Evolutionary conservation across 441 rosid genomes (phyloP), one percentile per base, ranked within the genome.

Genomic region (Metrosideros polymorpha): DNA sequence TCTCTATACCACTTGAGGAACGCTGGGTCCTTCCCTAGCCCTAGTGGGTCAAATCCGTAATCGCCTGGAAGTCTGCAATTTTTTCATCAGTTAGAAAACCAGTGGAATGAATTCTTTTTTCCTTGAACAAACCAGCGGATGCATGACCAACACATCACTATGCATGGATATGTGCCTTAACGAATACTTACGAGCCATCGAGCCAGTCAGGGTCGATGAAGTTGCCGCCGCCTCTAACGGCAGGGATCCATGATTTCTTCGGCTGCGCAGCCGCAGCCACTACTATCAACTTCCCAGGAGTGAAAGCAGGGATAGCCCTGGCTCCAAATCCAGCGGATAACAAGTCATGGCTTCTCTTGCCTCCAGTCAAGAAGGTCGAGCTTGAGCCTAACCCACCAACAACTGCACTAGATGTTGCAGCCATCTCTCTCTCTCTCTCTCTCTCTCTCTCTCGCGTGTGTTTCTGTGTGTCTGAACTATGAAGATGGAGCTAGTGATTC

Each of bases 181-280:
- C 14, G 1, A 22, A 27, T 29, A 93, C 98, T 92, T 93, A 97
- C 99, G 99, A 97, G 93, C 99, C 99, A 90, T 97, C 99, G 56
- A 97, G 99, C 99, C 99, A 97, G 84, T 95, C 99, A 0, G 99
- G 99, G 94, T 97, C 93, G 51, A 93, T 43, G 85, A 97, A 90
- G 96, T 93, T 95, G 90, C 99, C 98, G 39, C 98, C 98, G 39
- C 92, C 95, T 92, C 14, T 97, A 79, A 97, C 99, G 14, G 45
- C 96, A 32, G 99, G 99, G 87, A 97, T 87, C 99, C 99, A 97
- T 12, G 99, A 97, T 76, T 96, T 95, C 94, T 96, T 97, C 2
- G 95, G 88, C 66, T 86, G 87, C 66, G 91, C 93, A 88, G 93
- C 93, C 6, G 92, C 94, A 75, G 92, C 93, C 7, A 88, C 98